Percentiles rank a stretch among this genome's conserved stretches.
These are phyloP conservation scores for Fusarium ramigenum DNA, from an alignment of 2,329 filamentous ascomycete genomes.

Conservation along the genomic window DNA sequence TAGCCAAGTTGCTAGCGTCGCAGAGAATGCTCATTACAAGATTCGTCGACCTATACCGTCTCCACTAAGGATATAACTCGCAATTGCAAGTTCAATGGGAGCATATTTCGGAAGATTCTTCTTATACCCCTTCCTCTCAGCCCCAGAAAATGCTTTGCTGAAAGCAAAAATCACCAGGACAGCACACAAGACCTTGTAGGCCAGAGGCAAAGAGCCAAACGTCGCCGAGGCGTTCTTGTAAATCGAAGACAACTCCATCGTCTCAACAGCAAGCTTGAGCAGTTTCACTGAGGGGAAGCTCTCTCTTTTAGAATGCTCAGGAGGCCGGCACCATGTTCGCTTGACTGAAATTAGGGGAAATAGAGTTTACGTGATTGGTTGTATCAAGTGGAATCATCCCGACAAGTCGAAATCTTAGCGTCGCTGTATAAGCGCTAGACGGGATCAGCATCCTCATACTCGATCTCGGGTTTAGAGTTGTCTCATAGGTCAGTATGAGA, in stretches of 20 bases:
- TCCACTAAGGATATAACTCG: constrained; percentile 13
- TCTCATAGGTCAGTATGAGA: not conserved
- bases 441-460: not conserved
- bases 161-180: not conserved
- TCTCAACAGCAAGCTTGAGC: not conserved
- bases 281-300: not conserved
- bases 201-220: not conserved
- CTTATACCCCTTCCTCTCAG: not conserved
- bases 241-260: not conserved
- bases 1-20: not conserved
- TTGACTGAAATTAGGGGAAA: not conserved
- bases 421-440: not conserved
- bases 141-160: not conserved
- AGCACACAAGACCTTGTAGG: not conserved
- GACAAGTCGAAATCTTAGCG: constrained; percentile 1
- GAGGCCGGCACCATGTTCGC: not conserved
- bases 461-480: not conserved
- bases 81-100: constrained; percentile 22
- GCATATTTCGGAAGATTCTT: constrained; percentile 10
- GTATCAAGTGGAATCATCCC: not conserved
- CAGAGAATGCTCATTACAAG: not conserved
- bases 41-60: constrained; percentile 21
- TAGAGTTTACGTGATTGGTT: constrained; percentile 2
- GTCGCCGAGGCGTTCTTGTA: not conserved
- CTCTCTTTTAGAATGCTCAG: not conserved